These are phyloP conservation scores for Neostapfia colusana DNA, from an alignment of 176 grass and related monocot species.

Conservation along the genomic window DNA sequence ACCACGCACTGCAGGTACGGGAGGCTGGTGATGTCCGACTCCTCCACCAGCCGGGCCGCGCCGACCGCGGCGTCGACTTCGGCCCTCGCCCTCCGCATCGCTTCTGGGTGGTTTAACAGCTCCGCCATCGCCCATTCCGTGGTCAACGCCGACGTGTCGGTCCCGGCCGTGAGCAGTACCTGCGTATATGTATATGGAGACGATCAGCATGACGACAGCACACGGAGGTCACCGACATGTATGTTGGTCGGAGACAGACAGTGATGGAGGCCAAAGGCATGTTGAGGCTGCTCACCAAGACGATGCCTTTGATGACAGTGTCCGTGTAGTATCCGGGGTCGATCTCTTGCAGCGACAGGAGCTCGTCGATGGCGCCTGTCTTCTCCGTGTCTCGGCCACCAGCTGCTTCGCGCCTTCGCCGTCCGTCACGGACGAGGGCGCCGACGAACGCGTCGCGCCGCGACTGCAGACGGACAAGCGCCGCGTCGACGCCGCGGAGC, in stretches of 20 bases:
- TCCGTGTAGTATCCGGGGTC: conserved; percentile 61
- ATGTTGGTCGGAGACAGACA: no score
- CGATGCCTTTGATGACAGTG: conserved; percentile 53
- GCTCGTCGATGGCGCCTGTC: conserved; percentile 45
- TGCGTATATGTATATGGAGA: neutral
- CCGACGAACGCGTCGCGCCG: conserved; percentile 41
- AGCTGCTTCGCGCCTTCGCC: neutral
- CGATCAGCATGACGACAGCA: no score
- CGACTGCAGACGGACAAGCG: no score
- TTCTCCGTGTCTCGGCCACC: neutral
- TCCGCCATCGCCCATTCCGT: conserved; percentile 73
- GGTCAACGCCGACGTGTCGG: conserved; percentile 51
- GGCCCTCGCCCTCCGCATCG: conserved; percentile 29
- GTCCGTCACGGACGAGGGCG: conserved; percentile 25
- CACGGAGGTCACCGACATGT: no score
- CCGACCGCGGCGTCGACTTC: conserved; percentile 49
- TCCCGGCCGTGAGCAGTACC: conserved; percentile 50
- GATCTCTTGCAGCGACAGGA: conserved; percentile 42
- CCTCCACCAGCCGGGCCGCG: conserved; percentile 42
- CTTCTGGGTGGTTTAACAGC: conserved; percentile 40
- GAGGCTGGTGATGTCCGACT: conserved; percentile 48
- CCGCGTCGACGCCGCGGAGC: conserved; percentile 12
- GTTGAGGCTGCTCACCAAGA: conserved; percentile 34
- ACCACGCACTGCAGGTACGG: conserved; percentile 55
- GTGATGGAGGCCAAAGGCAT: no score